Base-by-base conservation (phyloP, 768 basidiomycete species). In the Sistotremastrum suecicum region DNA sequence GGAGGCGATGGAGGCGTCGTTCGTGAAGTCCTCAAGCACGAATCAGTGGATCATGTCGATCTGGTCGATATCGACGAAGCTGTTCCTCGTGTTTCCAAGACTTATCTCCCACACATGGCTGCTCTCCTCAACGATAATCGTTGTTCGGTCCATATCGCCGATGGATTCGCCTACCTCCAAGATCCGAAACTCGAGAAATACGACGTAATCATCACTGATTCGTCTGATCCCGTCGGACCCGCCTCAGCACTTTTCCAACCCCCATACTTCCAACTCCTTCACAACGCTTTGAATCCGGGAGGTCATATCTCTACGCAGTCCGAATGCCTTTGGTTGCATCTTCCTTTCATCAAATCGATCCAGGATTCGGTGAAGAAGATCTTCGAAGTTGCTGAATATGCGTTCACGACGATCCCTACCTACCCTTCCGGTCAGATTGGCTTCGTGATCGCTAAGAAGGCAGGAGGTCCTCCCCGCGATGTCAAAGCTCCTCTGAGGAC, bases 31-130 rank as follows among this genome's bases (percentile, higher is more conserved):
- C 75, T 99, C 59, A 97, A 92, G 72, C 92, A 98, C 64, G 74
- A 80, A 43, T 72, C 75, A 2, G 91, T 99, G 46, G 78, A 97
- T 63, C 64, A 88, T 54, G 91, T 97, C 53, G 88, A 92, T 11
- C 78, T 99, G 5, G 92, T 89, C 66, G 94, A 98, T 63, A 99
- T 99, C 56, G 94, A 98, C 60, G 92, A 98, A 85, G 91, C 91
- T 28, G 94, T 98, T 54, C 75, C 94, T 50, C 83, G 91, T 40
- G 91, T 98, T 30, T 92, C 92, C 51, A 97, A 94, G 69, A 67
- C 66, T 48, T 97, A 72, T 66, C 83, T 99, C 30, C 91, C 92
- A 1, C 85, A 94, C 63, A 97, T 98, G 94, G 83, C 92, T 29
- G 57, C 68, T 1, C 76, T 94, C 37, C 76, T 94, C 50, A 63